Base-by-base conservation (phyloP, 192 early-diverging fungal genomes). In the Podila horticola region DNA sequence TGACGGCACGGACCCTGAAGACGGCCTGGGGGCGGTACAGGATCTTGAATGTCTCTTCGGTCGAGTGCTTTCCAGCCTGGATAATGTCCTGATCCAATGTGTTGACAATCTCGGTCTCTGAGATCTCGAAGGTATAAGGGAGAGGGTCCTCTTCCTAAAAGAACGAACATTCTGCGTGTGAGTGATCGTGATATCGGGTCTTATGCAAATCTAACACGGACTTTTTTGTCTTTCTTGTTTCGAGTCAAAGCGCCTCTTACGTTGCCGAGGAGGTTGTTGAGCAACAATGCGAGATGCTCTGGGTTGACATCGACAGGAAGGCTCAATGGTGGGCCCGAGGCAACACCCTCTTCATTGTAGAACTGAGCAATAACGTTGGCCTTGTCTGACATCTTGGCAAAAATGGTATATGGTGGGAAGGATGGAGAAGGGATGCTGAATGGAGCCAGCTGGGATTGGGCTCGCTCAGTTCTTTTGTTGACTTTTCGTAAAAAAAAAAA, bases 21-120 rank as follows among this genome's bases (percentile, higher is more conserved):
- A 98, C 88, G 7, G 98, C 97, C 83, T 99, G 96, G 13, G 98
- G 98, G 69, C 92, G 91, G 84, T 99, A 99, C 10, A 93, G 85
- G 76, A 99, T 98, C 2, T 87, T 92, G 45, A 99, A 86, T n/a
- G 89, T 90, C 45, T 97, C 91, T 91, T 99, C 98, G 1, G 95
- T 91, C 11, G 96, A 97, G 59, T 89, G 88, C 24, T 92, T 87
- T 61, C 90, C 86, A 20, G 90, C 87, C 57, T 93, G 86, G 50
- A 97, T 86, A 58, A 97, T 92, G 83, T 99, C 98, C 31, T 82
- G 82, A 71, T 93, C 89, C 49, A 98, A 75, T 70, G 87, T 90
- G 45, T 83, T 87, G 17, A 86, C 84, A 41, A 99, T 94, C 84
- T 99, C 97, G 58, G 82, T 90, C 33, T 93, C 91, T 82, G 94